phyloP scores from a whole-genome alignment of 495 filamentous ascomycete genomes.

The Penicillium simplicissimum region DNA sequence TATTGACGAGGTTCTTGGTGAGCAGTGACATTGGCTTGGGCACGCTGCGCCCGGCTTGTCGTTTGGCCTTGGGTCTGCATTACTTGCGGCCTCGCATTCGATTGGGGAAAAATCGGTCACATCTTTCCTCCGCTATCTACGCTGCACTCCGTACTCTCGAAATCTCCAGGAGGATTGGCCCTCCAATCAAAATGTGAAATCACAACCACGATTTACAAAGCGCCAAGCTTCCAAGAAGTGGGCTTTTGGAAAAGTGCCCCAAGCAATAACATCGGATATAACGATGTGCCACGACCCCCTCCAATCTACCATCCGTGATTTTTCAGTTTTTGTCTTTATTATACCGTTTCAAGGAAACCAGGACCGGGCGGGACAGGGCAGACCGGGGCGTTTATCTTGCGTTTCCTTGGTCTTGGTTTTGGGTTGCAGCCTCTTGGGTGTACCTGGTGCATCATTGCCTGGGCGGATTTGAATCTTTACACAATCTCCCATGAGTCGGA shows the following conservation, averaged over 20 bases:
- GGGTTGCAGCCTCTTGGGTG: constrained; percentile 2
- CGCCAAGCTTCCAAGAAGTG: background rate
- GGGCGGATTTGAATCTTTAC: constrained; percentile 12
- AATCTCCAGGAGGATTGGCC: no score
- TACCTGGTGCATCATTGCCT: constrained; percentile 19
- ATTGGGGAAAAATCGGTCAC: background rate
- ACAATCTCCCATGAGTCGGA: constrained; percentile 13
- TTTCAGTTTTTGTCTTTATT: constrained; percentile 3
- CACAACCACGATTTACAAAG: background rate
- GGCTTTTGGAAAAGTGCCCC: background rate
- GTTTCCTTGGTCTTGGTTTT: constrained; percentile 11
- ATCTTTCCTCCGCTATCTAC: background rate
- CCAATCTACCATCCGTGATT: constrained; percentile 1
- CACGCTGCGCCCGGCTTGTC: background rate
- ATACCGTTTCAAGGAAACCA: constrained; percentile 1
- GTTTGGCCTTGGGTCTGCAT: background rate
- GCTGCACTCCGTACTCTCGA: background rate
- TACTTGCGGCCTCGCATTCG: background rate
- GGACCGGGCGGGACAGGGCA: background rate
- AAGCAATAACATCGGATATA: constrained; percentile 8
- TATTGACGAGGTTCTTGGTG: constrained; percentile 39
- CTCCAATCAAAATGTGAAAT: background rate
- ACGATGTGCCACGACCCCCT: constrained; percentile 15
- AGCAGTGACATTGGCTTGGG: constrained; percentile 26
- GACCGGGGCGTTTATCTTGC: constrained; percentile 3